Base-by-base conservation (phyloP, 495 filamentous ascomycete species). In the Podospora conica region DNA sequence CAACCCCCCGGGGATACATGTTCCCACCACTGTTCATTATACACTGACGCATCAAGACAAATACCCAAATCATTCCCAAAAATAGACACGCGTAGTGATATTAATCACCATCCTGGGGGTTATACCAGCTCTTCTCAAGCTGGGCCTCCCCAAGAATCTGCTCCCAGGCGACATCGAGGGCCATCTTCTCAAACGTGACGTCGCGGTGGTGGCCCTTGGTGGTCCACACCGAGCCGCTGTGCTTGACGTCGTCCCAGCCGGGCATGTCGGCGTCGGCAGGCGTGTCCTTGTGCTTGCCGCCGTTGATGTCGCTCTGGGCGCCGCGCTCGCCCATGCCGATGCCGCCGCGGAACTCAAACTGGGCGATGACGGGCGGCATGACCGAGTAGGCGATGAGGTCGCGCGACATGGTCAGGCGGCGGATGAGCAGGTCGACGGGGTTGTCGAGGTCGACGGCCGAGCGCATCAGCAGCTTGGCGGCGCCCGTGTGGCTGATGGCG, bases 261-360 rank as follows among this genome's bases (percentile, higher is more conserved):
- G 31, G 21, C 69, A 71, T 71, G 1, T 58, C 3, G 23, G 69
- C 60, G 53, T 69, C 48, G 9, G 20, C 23, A 6, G 66, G 66
- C 4, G 66, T 69, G 58, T 66, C 67, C 20, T 55, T 22, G 58
- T 66, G 66, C 61, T 69, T 62, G 56, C 69, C 69, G 3, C 69
- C 67, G 54, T 65, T 68, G 67, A 71, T 71, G 54, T 71, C 69
- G 54, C 56, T 62, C 61, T 65, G 69, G 0, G 69, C 67, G 10
- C 67, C 69, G 1, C 69, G 53, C 58, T 69, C 61, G 28, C 6
- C 27, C 69, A 69, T 69, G 22, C 69, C 69, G 9, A 71, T 55
- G 8, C 64, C 69, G 1, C 10, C 18, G 1, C 40, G 63, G n/a
- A 69, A 71, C 58, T 69, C 69, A 64, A 67, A 71, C 67, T 71